Evolutionary conservation across 805 yeast genomes (phyloP).

Genomic region (Schizosaccharomyces octosporus): DNA sequence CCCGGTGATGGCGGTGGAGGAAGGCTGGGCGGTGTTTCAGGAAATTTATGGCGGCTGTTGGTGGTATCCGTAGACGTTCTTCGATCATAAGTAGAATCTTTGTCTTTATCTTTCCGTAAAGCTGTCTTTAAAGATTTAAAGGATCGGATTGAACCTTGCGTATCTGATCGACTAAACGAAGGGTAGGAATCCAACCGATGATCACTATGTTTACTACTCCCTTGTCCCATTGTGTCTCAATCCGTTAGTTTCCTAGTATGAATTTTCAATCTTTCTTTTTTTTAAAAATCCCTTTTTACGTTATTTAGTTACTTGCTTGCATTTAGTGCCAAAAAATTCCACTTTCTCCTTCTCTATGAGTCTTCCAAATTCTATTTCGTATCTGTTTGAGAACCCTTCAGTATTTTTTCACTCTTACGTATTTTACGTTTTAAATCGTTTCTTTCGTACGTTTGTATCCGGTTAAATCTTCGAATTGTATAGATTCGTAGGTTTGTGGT

Average conservation of each 20-base stretch:
- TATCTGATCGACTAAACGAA: constrained; percentile 1
- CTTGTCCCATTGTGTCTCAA: neutral
- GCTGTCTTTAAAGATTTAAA: neutral
- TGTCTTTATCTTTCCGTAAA: neutral
- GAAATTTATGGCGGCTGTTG: neutral
- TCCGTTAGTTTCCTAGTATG: neutral
- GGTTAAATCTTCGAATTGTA: neutral
- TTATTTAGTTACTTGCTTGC: neutral
- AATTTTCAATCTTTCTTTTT: neutral
- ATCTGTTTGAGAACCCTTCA: neutral
- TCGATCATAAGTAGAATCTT: neutral
- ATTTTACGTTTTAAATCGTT: neutral
- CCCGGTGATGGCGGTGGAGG: constrained; percentile 1
- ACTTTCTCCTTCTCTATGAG: neutral
- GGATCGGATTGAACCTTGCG: constrained; percentile 1
- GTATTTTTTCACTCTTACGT: neutral
- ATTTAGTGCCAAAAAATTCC: neutral
- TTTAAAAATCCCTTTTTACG: neutral
- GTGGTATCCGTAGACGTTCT: neutral
- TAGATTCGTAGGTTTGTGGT: neutral
- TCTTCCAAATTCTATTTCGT: neutral
- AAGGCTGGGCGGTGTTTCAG: neutral
- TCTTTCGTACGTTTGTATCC: neutral
- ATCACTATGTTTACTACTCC: neutral
- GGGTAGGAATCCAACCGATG: neutral